A percentile compares a stretch with the other conserved stretches of the same genome.
These are phyloP conservation scores for Rhytidhysteron rufulum DNA, from an alignment of 2,329 filamentous ascomycete species.

Conservation along the genomic window DNA sequence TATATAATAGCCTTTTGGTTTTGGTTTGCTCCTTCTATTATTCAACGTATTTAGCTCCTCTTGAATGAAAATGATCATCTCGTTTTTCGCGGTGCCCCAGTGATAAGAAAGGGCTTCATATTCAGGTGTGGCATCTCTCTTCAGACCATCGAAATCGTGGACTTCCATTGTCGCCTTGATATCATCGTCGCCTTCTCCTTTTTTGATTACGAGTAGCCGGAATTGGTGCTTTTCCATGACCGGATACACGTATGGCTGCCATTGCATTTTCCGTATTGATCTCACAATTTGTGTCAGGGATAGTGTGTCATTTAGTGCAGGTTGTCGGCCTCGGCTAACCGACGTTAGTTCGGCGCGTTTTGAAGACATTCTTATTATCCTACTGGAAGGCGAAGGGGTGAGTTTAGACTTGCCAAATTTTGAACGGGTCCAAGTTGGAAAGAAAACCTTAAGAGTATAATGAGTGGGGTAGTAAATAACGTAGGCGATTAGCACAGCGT, in stretches of 20 bases:
- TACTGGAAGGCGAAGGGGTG: no score
- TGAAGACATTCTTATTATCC: no score
- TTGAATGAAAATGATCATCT: neutral
- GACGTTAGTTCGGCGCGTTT: neutral
- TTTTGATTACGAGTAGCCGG: neutral
- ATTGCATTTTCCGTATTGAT: neutral
- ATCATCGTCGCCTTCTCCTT: neutral
- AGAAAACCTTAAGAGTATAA: no score
- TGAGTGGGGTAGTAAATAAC: no score
- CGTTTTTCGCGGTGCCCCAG: neutral
- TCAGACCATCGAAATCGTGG: neutral
- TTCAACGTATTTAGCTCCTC: neutral
- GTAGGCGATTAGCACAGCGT: no score
- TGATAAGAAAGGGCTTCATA: constrained; percentile 4
- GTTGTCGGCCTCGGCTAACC: neutral
- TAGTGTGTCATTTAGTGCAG: neutral
- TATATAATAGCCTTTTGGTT: neutral
- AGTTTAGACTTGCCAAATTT: no score
- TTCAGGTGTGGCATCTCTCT: neutral
- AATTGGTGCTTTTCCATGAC: neutral
- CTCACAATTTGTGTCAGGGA: neutral
- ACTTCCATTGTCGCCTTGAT: neutral
- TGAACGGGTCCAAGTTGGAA: no score
- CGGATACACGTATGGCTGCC: neutral
- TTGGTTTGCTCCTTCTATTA: neutral